These are phyloP conservation scores for Aaosphaeria arxii DNA, from an alignment of 2,329 filamentous ascomycete species.

Conservation along the genomic window DNA sequence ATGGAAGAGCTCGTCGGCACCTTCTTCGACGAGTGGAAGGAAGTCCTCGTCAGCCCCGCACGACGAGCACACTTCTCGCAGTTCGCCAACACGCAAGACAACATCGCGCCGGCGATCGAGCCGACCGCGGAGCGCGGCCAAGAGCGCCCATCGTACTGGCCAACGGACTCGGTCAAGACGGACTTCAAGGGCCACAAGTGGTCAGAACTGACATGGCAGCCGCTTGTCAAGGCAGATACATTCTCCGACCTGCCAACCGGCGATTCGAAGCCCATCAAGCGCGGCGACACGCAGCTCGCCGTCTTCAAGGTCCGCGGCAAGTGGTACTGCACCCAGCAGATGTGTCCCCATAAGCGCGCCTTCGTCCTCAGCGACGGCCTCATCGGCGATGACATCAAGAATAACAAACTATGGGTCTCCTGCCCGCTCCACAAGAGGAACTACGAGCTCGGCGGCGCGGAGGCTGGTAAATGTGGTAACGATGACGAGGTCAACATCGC, in stretches of 20 bases:
- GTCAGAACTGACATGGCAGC: conserved; percentile 73
- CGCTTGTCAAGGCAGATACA: conserved; percentile 67
- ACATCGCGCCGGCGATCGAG: conserved; percentile 63
- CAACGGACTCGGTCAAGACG: conserved; percentile 62
- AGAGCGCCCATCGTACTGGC: conserved; percentile 73
- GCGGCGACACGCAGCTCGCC: conserved; percentile 84
- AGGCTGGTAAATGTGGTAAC: conserved; percentile 69
- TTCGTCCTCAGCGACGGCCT: conserved; percentile 87
- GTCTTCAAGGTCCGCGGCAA: conserved; percentile 78
- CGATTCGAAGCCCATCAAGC: conserved; percentile 74
- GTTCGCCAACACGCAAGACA: conserved; percentile 80
- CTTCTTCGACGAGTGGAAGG: conserved; percentile 91
- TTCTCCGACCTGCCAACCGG: conserved; percentile 70
- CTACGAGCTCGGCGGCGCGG: conserved; percentile 67
- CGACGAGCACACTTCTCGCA: conserved; percentile 71
- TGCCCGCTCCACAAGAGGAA: conserved; percentile 91
- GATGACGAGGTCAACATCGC: conserved; percentile 76
- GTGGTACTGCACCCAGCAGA: conserved; percentile 86
- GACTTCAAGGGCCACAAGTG: conserved; percentile 71
- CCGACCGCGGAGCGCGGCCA: conserved; percentile 70
- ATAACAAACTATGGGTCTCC: conserved; percentile 73
- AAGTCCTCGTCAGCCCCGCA: conserved; percentile 68
- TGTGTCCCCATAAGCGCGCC: conserved; percentile 89
- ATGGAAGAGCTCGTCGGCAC: conserved; percentile 81
- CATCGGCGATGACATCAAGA: conserved; percentile 64